Evolutionary conservation across 192 early-diverging fungal genomes (phyloP).

Genomic region (Funneliformis mosseae): DNA sequence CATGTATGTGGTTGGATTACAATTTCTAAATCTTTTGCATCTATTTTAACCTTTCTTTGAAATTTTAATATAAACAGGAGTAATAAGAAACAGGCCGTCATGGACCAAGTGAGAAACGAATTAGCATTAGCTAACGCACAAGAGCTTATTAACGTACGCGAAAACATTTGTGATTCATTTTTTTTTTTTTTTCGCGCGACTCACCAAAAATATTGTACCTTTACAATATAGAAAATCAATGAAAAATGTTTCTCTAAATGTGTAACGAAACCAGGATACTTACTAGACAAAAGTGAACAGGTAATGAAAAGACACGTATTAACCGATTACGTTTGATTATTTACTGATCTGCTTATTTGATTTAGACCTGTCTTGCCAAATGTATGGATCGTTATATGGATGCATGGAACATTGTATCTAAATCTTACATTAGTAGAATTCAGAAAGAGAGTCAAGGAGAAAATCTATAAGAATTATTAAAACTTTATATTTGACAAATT

Average conservation of each 20-base stretch:
- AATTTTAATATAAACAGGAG: constrained; percentile 28
- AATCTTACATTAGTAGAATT: constrained; percentile 71
- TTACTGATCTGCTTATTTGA: neutral
- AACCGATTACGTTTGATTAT: neutral
- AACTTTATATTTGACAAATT: too few relatives aligned
- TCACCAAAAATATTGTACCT: neutral
- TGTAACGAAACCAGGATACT: constrained; percentile 71
- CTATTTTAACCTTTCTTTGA: neutral
- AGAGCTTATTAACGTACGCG: constrained; percentile 76
- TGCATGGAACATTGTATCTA: constrained; percentile 82
- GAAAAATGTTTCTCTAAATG: constrained; percentile 87
- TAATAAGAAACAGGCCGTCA: constrained; percentile 72
- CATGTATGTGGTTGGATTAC: neutral
- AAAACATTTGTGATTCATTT: neutral
- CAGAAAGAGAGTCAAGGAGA: constrained; percentile 61
- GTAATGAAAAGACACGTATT: constrained; percentile 38
- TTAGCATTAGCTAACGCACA: constrained; percentile 82
- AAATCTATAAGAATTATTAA: neutral
- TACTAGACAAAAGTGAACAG: constrained; percentile 70
- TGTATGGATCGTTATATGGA: constrained; percentile 91
- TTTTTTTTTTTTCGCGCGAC: neutral
- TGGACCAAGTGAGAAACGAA: constrained; percentile 75
- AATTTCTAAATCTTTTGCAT: neutral
- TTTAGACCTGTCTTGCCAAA: constrained; percentile 68
- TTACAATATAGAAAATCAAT: constrained; percentile 72